Conservation (phyloP, 805 yeast species). For the Teunomyces barrocoloradensis region DNA sequence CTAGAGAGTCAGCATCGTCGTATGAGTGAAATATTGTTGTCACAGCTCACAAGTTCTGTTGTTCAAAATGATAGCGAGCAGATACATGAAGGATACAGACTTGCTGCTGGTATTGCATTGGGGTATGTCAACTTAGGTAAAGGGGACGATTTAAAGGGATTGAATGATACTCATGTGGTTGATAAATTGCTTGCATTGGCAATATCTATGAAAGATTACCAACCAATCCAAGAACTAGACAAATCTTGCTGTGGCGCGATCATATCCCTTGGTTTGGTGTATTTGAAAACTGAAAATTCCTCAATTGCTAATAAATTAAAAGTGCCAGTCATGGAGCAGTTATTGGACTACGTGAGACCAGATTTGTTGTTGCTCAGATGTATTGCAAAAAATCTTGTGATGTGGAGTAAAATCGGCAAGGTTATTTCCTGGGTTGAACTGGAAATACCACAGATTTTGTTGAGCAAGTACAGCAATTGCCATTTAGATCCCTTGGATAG, state of each 20-base stretch:
- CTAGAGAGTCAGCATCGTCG: conserved; percentile 75
- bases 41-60: conserved; percentile 62
- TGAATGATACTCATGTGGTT: conserved; percentile 61
- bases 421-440: conserved; percentile 53
- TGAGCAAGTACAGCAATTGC: conserved; percentile 27
- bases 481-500: conserved; percentile 41
- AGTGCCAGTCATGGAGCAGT: conserved; percentile 57
- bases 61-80: conserved; percentile 52
- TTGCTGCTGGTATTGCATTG: conserved; percentile 84
- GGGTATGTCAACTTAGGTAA: conserved; percentile 83
- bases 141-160: conserved; percentile 58
- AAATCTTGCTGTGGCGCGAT: conserved; percentile 73
- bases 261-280: conserved; percentile 71
- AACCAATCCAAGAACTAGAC: conserved; percentile 55
- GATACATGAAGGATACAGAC: conserved; percentile 75
- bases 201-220: conserved; percentile 59
- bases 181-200: conserved; percentile 61
- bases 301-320: conserved; percentile 59
- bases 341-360: conserved; percentile 73
- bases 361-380: conserved; percentile 68
- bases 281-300: conserved; percentile 60
- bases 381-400: conserved; percentile 59
- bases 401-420: conserved; percentile 65
- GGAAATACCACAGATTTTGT: conserved; percentile 51
- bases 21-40: conserved; percentile 75